Evolutionary conservation across 78 protist species (phyloP).

Genomic region (Planoprotostelium fungivorum): DNA sequence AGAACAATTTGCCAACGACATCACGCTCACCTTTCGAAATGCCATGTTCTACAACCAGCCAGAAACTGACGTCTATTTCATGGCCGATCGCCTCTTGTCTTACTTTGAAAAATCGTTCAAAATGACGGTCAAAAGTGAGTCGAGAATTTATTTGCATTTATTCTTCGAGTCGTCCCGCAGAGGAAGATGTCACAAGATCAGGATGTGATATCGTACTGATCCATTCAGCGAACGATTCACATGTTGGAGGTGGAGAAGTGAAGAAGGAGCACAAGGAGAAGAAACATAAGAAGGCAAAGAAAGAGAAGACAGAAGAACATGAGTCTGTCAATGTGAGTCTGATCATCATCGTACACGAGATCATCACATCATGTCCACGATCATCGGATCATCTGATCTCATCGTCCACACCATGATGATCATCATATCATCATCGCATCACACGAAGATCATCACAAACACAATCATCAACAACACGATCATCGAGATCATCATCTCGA

Average conservation of each 20-base stretch:
- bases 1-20: slow-evolving; percentile 43
- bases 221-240: neutral
- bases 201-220: neutral
- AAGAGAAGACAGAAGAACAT: neutral
- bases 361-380: no score
- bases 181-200: neutral
- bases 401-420: no score
- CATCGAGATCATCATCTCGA: neutral
- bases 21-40: slow-evolving; percentile 52
- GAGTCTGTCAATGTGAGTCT: no score
- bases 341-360: no score
- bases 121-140: neutral
- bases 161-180: no score
- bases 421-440: no score
- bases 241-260: neutral
- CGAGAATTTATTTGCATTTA: no score
- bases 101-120: slow-evolving; percentile 17
- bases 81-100: slow-evolving; percentile 7
- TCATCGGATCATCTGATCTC: no score
- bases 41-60: slow-evolving; percentile 44
- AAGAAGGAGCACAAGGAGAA: neutral
- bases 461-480: neutral
- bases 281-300: neutral
- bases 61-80: slow-evolving; percentile 17
- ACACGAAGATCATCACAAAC: no score